Evolutionary conservation across 768 basidiomycete genomes (phyloP).

Genomic region (Sutorius australiensis): DNA sequence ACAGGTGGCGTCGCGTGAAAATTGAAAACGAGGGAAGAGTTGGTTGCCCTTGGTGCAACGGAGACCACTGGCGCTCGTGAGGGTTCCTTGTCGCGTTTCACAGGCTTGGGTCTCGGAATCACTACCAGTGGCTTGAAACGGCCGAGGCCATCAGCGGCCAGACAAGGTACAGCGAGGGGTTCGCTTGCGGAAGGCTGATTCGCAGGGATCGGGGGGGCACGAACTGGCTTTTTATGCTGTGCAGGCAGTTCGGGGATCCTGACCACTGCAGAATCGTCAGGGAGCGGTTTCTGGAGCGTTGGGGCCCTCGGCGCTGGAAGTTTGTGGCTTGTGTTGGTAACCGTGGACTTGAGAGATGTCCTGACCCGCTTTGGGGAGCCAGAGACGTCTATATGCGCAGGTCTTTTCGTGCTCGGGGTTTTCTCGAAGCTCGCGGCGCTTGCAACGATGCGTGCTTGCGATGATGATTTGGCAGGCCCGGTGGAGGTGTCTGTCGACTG

Average conservation of each 20-base stretch:
- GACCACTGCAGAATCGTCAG: background rate
- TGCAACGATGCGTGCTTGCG: background rate
- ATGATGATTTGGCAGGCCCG: background rate
- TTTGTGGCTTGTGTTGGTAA: background rate
- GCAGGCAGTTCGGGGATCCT: conserved; percentile 7
- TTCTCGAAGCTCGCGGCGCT: background rate
- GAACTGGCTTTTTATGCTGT: background rate
- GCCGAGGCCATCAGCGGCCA: background rate
- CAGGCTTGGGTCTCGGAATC: background rate
- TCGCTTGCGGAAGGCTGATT: background rate
- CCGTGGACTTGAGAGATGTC: background rate
- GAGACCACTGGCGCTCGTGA: background rate
- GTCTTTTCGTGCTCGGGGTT: conserved; percentile 11
- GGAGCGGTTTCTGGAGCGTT: background rate
- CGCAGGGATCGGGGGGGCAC: background rate
- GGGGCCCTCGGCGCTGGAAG: background rate
- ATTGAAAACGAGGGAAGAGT: background rate
- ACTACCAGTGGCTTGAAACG: conserved; percentile 18
- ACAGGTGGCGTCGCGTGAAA: conserved; percentile 1
- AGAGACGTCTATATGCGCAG: conserved; percentile 18
- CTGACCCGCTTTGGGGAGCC: conserved; percentile 13
- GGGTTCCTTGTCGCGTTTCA: background rate
- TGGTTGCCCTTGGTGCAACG: background rate
- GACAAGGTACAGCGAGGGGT: background rate
- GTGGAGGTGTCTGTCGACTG: background rate